Percentiles rank a stretch among this genome's conserved stretches.
These are phyloP conservation scores for Penicillium hesseltinei DNA, from an alignment of 2,329 filamentous ascomycete species.

Conservation along the genomic window DNA sequence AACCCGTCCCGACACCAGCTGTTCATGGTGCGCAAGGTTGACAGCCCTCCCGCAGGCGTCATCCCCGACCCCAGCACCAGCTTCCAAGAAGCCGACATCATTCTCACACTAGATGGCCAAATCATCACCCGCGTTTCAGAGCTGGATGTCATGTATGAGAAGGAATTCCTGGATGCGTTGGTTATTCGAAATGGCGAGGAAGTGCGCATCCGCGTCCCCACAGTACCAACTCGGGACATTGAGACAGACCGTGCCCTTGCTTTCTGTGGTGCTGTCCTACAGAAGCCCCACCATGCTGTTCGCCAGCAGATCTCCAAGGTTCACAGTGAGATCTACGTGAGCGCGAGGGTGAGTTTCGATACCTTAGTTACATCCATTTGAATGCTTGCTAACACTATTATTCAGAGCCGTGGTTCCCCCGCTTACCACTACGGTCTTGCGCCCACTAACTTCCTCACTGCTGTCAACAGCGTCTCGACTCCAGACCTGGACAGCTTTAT, in stretches of 20 bases:
- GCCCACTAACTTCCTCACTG: conserved; percentile 95
- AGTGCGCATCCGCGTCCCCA: conserved; percentile 72
- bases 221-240: conserved; percentile 82
- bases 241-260: conserved; percentile 90
- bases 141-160: conserved; percentile 93
- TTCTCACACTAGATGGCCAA: conserved; percentile 85
- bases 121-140: conserved; percentile 92
- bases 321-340: conserved; percentile 95
- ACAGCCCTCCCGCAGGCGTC: conserved; percentile 55
- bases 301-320: conserved; percentile 96
- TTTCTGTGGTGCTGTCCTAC: conserved; percentile 92
- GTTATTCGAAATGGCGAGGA: conserved; percentile 84
- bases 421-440: conserved; percentile 88
- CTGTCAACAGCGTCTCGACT: conserved; percentile 86
- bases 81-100: conserved; percentile 85
- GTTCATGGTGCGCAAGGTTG: conserved; percentile 95
- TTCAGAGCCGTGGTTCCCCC: conserved; percentile 69
- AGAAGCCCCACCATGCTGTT: conserved; percentile 92
- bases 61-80: conserved; percentile 50
- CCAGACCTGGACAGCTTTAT: conserved; percentile 80
- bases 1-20: conserved; percentile 93
- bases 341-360: conserved; percentile 58
- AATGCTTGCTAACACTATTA: conserved; percentile 8
- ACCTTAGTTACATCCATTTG: not conserved
- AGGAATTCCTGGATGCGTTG: conserved; percentile 76